phyloP scores from a whole-genome alignment of 1,139 yeast genomes.

The Pichia inconspicua region DNA sequence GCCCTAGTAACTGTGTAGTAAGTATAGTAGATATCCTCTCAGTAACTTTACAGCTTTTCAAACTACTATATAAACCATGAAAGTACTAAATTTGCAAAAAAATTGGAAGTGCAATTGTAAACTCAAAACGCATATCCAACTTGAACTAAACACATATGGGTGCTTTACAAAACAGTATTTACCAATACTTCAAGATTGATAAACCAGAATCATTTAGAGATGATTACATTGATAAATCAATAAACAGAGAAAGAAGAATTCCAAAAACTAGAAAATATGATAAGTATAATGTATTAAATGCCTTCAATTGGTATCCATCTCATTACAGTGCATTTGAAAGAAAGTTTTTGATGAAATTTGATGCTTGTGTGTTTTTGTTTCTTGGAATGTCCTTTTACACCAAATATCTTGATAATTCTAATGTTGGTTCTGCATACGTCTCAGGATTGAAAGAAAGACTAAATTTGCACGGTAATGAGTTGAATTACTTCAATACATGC shows the following conservation, averaged over 20 bases:
- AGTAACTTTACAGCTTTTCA: too few species aligned
- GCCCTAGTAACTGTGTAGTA: too few species aligned
- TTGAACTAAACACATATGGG: background rate
- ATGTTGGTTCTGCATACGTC: constrained; percentile 61
- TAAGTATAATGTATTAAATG: constrained; percentile 20
- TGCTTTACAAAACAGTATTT: background rate
- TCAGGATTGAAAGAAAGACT: constrained; percentile 55
- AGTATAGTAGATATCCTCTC: too few species aligned
- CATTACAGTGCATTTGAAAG: constrained; percentile 28
- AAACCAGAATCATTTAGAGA: constrained; percentile 10
- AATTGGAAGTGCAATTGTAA: too few species aligned
- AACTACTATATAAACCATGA: too few species aligned
- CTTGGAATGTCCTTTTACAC: constrained; percentile 61
- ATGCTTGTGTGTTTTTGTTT: constrained; percentile 50
- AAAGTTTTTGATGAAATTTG: constrained; percentile 51
- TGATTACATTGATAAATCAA: constrained; percentile 10
- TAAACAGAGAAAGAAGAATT: constrained; percentile 12
- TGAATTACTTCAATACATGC: constrained; percentile 51
- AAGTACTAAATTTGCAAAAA: too few species aligned
- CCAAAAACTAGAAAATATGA: constrained; percentile 4
- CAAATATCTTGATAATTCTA: constrained; percentile 56
- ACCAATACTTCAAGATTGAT: constrained; percentile 7
- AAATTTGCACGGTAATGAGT: constrained; percentile 58
- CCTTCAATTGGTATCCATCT: constrained; percentile 23
- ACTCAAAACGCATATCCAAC: too few species aligned